These are phyloP conservation scores for Angomonas desouzai DNA, from an alignment of 208 protist species.

Conservation along the genomic window DNA sequence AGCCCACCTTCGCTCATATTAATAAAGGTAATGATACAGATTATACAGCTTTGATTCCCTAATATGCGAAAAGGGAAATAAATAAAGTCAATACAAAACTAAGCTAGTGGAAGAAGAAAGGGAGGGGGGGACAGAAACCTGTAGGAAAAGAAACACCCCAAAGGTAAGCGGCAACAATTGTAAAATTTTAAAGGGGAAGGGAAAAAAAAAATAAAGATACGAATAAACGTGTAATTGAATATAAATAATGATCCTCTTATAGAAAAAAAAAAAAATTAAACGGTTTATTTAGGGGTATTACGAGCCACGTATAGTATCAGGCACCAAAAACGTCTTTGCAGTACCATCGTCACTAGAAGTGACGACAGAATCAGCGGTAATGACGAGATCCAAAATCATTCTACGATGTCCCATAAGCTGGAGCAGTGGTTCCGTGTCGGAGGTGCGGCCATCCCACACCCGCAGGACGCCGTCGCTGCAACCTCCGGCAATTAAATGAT, in stretches of 20 bases:
- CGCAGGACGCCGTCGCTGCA: constrained; percentile 80
- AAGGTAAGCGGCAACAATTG: background rate
- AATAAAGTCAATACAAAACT: too few species aligned
- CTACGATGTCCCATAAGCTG: constrained; percentile 73
- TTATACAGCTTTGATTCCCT: constrained; percentile 4
- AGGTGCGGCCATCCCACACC: constrained; percentile 76
- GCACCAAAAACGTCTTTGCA: constrained; percentile 31
- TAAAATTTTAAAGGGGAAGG: too few species aligned
- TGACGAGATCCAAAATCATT: constrained; percentile 66
- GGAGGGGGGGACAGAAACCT: too few species aligned
- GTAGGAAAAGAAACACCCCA: background rate
- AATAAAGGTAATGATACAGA: constrained; percentile 18
- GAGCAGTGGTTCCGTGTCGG: constrained; percentile 38
- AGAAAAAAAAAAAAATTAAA: constrained; percentile 13
- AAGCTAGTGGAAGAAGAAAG: too few species aligned
- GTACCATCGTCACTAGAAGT: constrained; percentile 79
- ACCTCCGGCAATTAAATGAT: constrained; percentile 47
- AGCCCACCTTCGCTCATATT: background rate
- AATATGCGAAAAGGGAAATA: constrained; percentile 18
- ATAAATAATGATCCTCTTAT: background rate
- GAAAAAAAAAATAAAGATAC: background rate
- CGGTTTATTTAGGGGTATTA: constrained; percentile 1
- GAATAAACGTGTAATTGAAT: background rate
- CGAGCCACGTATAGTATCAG: constrained; percentile 5
- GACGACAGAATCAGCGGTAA: constrained; percentile 21